A percentile compares a stretch with the other conserved stretches of the same genome.
Conservation (phyloP, 1,284 basidiomycete species). For the Naganishia cerealis region DNA sequence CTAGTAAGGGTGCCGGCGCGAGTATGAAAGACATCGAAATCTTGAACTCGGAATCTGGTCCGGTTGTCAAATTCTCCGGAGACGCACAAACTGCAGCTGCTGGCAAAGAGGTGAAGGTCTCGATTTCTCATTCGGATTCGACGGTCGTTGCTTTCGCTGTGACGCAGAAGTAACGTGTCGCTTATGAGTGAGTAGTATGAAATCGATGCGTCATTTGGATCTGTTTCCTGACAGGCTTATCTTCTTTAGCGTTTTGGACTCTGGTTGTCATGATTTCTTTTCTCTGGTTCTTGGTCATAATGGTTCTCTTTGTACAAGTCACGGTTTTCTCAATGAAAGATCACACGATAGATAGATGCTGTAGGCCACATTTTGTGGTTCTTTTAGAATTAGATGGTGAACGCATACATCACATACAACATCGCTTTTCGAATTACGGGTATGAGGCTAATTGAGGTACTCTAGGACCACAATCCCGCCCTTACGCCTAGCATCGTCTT, state of each 20-base stretch:
- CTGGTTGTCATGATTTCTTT: constrained; percentile 13
- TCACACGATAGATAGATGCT: constrained; percentile 27
- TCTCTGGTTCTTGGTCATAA: constrained; percentile 27
- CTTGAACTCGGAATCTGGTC: constrained; percentile 61
- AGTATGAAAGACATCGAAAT: constrained; percentile 97
- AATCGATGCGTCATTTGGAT: neutral
- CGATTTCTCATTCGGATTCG: constrained; percentile 71
- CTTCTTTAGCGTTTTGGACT: neutral
- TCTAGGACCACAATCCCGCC: constrained; percentile 63
- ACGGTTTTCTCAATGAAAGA: constrained; percentile 10
- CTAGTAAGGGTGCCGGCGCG: constrained; percentile 87
- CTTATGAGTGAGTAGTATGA: neutral
- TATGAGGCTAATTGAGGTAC: neutral
- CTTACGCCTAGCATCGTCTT: constrained; percentile 73
- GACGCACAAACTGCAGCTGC: constrained; percentile 74
- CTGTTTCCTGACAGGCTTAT: neutral
- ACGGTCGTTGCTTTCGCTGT: constrained; percentile 54
- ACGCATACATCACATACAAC: constrained; percentile 27
- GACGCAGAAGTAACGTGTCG: constrained; percentile 42
- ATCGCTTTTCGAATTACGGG: neutral
- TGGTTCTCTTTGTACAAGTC: constrained; percentile 28
- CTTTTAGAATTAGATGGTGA: constrained; percentile 22
- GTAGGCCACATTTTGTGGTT: constrained; percentile 6
- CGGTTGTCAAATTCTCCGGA: constrained; percentile 71
- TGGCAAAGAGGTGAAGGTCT: constrained; percentile 74